These are phyloP conservation scores for Schizosaccharomyces versatilis DNA, from an alignment of 1,139 yeast genomes.

Conservation along the genomic window DNA sequence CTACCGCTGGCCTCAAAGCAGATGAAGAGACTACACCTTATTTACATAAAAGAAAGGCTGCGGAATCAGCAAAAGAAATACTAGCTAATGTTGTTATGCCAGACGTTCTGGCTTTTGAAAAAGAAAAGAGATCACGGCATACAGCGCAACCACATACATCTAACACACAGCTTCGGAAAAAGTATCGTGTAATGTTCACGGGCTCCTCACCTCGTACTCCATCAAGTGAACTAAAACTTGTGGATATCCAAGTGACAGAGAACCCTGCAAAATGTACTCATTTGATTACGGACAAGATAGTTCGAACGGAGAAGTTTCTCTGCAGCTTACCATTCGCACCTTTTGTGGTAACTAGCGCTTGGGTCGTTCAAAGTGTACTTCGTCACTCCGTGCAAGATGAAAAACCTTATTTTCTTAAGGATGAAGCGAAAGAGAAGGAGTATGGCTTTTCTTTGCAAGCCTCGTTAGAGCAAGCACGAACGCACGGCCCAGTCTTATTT, in stretches of 20 bases:
- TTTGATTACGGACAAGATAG: constrained; percentile 47
- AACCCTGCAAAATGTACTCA: constrained; percentile 18
- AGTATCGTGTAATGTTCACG: constrained; percentile 10
- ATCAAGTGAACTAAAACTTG: constrained; percentile 12
- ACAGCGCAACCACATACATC: neutral
- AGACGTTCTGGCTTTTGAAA: constrained; percentile 6
- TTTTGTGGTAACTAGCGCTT: constrained; percentile 20
- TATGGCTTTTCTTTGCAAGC: constrained; percentile 17
- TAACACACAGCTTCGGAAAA: constrained; percentile 7
- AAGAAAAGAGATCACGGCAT: constrained; percentile 5
- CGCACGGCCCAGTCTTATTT: constrained; percentile 23
- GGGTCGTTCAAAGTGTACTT: constrained; percentile 17
- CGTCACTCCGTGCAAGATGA: constrained; percentile 14
- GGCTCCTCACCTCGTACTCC: neutral
- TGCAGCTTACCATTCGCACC: constrained; percentile 24
- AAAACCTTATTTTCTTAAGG: constrained; percentile 15
- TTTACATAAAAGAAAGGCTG: constrained; percentile 9
- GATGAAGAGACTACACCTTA: too few relatives aligned
- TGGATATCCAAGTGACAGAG: constrained; percentile 18
- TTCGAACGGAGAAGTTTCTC: constrained; percentile 72
- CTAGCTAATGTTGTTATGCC: constrained; percentile 7
- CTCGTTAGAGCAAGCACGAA: constrained; percentile 18
- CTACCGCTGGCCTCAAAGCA: too few relatives aligned
- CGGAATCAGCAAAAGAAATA: constrained; percentile 3
- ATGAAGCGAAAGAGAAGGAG: constrained; percentile 13